Evolutionary conservation across 331 rosid genomes (phyloP).

Genomic region (Quercus phellos): DNA sequence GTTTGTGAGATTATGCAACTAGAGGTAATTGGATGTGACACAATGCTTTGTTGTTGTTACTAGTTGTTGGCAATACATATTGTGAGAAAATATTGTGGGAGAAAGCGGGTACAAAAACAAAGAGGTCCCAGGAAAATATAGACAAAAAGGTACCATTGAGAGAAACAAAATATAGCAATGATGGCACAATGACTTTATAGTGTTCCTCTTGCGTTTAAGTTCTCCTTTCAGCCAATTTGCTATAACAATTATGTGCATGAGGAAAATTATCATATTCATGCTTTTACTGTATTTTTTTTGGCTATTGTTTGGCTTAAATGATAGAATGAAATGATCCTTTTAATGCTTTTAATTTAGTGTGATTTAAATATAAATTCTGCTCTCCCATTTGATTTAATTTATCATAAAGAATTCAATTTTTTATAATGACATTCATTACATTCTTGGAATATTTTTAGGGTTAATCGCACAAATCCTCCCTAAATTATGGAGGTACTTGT

Average conservation of each 20-base stretch:
- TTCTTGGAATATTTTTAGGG: not conserved
- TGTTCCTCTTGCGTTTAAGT: not conserved
- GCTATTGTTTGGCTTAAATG: not conserved
- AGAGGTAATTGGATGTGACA: slow-evolving; percentile 44
- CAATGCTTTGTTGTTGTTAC: not conserved
- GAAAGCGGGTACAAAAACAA: not conserved
- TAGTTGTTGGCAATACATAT: not conserved
- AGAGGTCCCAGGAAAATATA: not conserved
- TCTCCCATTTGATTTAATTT: not conserved
- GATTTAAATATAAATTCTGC: not conserved
- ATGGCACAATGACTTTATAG: not conserved
- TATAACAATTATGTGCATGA: not conserved
- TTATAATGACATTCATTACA: not conserved
- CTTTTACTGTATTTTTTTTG: not conserved
- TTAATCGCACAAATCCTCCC: no score
- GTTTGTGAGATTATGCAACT: slow-evolving; percentile 72
- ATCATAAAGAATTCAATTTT: not conserved
- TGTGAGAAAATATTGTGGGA: not conserved
- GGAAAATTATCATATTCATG: not conserved
- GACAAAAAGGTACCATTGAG: not conserved
- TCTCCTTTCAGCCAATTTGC: not conserved
- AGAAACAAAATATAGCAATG: not conserved
- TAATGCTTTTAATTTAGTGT: not conserved
- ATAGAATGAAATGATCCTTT: not conserved
- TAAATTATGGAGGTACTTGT: no score